Base-by-base conservation (phyloP, 257 asterid species). In the Petrea volubilis region DNA sequence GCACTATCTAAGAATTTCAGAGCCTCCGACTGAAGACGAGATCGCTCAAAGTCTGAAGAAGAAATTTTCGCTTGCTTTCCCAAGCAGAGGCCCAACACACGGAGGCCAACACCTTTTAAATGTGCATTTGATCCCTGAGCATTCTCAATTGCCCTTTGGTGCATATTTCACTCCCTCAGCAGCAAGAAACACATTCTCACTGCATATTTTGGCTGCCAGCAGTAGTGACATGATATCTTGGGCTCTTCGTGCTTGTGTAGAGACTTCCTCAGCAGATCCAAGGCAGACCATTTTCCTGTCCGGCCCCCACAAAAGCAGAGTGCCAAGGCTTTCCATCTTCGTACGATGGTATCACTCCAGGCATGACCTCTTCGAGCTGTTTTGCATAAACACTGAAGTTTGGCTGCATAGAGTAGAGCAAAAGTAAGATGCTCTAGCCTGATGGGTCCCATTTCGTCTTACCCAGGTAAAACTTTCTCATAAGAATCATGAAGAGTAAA, bases 311-410 rank as follows among this genome's bases (percentile, higher is more conserved):
- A 55, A 33, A 83, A 85, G 77, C 97, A 83, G 60, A 95, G 86
- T 38, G 97, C 97, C 87, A 95, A 74, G 31, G 85, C 78, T 78
- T 87, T 90, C 99, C 99, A 95, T 44, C 96, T 85, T 92, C 94
- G 78, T 79, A 60, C 99, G 96, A 77, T 69, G n/a, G 85, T 73
- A 95, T 56, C 25, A 87, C 79, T 34, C 98, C 99, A 2, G 98
- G 98, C 92, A 87, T 81, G 70, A 80, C 77, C 81, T 95, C 98
- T 81, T 95, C 99, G 36, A 95, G 93, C 71, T 87, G 96, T 80
- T 88, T 88, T 6, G 89, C 96, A n/a, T 60, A 95, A 73, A 71
- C n/a, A 95, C 95, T 31, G 90, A 79, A 55, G 98, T 92, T 81
- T 88, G 96, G 79, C 84, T 81, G 83, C 99, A 92, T 41, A 87